These are phyloP conservation scores for Echinosophora koreensis DNA, from an alignment of 306 rosid species.

Conservation along the genomic window DNA sequence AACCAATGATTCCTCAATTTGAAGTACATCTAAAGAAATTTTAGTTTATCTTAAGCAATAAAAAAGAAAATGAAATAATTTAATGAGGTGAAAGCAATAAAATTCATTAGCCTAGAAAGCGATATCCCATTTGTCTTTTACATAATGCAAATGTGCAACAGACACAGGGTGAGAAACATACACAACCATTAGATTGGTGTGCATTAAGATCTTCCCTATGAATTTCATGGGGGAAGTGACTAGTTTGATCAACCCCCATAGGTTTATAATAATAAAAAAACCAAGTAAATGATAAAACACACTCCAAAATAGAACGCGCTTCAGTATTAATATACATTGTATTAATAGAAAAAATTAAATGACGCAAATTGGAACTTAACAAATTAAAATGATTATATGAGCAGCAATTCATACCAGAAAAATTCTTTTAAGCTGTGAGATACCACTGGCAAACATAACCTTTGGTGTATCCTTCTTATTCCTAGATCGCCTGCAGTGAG, in stretches of 20 bases:
- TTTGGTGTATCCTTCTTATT: constrained; percentile 66
- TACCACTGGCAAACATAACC: constrained; percentile 74
- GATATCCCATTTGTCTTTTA: constrained; percentile 14
- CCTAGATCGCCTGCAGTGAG: constrained; percentile 77
- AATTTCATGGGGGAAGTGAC: background rate
- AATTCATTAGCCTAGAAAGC: constrained; percentile 5
- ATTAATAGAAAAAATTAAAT: constrained; percentile 1
- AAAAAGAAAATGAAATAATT: constrained; percentile 29
- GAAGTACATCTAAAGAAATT: constrained; percentile 12
- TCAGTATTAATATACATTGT: constrained; percentile 20
- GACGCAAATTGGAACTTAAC: constrained; percentile 35
- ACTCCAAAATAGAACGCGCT: constrained; percentile 37
- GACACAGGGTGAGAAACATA: background rate
- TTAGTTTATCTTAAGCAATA: constrained; percentile 31
- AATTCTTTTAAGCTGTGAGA: constrained; percentile 93
- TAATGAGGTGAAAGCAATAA: constrained; percentile 5
- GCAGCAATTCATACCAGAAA: constrained; percentile 72
- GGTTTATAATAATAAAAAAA: constrained; percentile 15
- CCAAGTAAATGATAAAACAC: constrained; percentile 23
- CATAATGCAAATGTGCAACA: constrained; percentile 9
- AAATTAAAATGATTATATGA: constrained; percentile 36
- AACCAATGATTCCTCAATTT: constrained; percentile 27
- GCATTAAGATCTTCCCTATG: background rate
- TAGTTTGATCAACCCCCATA: background rate
- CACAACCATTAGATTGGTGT: background rate